Evolutionary conservation across 192 early-diverging fungal genomes (phyloP).

Genomic region (Borealophlyctis nickersoniae): DNA sequence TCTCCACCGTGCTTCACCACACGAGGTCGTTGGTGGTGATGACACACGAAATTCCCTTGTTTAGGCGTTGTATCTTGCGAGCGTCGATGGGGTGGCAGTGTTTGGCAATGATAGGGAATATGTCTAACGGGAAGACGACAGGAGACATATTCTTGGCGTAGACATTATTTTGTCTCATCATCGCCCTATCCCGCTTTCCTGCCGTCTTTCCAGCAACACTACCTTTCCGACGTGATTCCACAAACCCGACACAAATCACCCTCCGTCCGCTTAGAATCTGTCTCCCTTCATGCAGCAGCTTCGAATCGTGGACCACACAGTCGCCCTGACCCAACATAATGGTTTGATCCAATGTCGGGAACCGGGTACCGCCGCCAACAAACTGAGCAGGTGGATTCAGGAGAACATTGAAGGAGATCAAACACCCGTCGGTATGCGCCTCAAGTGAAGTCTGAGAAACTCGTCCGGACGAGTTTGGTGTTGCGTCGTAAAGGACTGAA

Average conservation of each 20-base stretch:
- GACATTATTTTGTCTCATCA: too few species aligned
- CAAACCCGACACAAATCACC: constrained; percentile 49
- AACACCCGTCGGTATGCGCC: constrained; percentile 53
- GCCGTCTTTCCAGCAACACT: too few species aligned
- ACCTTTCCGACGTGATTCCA: too few species aligned
- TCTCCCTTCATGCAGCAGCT: constrained; percentile 38
- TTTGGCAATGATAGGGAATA: too few species aligned
- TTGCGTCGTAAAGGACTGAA: constrained; percentile 42
- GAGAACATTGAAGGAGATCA: constrained; percentile 52
- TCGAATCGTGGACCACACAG: constrained; percentile 45
- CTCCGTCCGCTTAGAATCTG: constrained; percentile 40
- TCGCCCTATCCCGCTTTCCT: too few species aligned
- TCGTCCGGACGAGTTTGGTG: constrained; percentile 8
- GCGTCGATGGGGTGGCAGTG: too few species aligned
- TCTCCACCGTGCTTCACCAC: too few species aligned
- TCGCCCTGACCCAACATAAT: constrained; percentile 34
- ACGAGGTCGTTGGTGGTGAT: too few species aligned
- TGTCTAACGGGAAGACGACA: too few species aligned
- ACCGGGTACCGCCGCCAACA: constrained; percentile 53
- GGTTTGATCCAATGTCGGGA: constrained; percentile 13
- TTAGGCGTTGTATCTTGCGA: too few species aligned
- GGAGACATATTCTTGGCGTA: too few species aligned
- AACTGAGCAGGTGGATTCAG: constrained; percentile 45
- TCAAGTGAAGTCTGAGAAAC: constrained; percentile 34
- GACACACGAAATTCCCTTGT: too few species aligned